Percentiles rank a stretch among this genome's conserved stretches.
Evolutionary conservation across 148 eudicot genomes (phyloP).

Genomic region (Selenicereus undatus): DNA sequence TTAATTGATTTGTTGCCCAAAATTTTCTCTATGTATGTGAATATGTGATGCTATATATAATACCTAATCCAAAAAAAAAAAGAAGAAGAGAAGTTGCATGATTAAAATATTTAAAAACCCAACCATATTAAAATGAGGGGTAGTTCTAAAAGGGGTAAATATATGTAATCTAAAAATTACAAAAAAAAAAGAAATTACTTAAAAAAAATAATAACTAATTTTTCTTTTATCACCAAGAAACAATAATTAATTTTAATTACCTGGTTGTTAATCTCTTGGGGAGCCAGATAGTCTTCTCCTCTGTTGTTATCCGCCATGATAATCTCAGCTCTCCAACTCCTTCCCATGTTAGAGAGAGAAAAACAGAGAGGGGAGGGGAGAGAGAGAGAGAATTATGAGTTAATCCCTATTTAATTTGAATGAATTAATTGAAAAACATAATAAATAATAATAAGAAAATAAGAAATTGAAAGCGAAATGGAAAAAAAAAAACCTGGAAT

Average conservation of each 20-base stretch:
- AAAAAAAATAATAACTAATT: not conserved
- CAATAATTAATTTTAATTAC: not conserved
- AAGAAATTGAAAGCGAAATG: not conserved
- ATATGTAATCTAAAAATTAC: too few relatives aligned
- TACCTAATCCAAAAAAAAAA: too few relatives aligned
- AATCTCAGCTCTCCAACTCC: slow-evolving; percentile 28
- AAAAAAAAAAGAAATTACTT: too few relatives aligned
- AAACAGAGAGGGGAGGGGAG: not conserved
- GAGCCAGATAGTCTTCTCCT: slow-evolving; percentile 31
- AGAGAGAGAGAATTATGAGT: not conserved
- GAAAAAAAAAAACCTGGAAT: slow-evolving; percentile 12
- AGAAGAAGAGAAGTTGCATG: too few relatives aligned
- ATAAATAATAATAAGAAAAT: not conserved
- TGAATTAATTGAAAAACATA: not conserved
- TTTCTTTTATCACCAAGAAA: not conserved
- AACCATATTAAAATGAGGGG: too few relatives aligned
- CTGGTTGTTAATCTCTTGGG: slow-evolving; percentile 27
- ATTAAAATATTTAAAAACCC: too few relatives aligned
- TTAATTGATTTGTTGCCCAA: too few relatives aligned
- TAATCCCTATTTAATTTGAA: not conserved
- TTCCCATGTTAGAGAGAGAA: slow-evolving; percentile 16
- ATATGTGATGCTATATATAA: too few relatives aligned
- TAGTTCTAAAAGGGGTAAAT: too few relatives aligned
- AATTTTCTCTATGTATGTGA: too few relatives aligned
- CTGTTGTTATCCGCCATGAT: slow-evolving; percentile 47